Conservation (phyloP, 768 basidiomycete genomes). For the Lactifluus echinatus region DNA sequence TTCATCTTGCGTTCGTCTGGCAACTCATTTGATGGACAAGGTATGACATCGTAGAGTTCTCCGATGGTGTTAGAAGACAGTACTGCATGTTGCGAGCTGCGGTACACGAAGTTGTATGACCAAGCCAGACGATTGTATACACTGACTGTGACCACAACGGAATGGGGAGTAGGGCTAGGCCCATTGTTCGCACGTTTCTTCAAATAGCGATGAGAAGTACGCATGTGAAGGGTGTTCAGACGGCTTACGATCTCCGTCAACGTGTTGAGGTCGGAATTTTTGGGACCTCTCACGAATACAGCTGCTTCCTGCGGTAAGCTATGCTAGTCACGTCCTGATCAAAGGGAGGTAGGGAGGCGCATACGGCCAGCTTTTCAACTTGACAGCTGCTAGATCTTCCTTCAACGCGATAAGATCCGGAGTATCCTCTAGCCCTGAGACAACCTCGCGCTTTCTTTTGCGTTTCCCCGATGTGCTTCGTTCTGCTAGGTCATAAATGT, state of each 20-base stretch:
- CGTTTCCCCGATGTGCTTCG: conserved; percentile 25
- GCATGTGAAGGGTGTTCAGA: not conserved
- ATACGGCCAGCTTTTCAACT: conserved; percentile 56
- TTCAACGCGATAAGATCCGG: conserved; percentile 43
- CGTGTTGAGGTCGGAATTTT: conserved; percentile 59
- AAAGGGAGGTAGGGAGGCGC: conserved; percentile 22
- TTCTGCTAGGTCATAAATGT: conserved; percentile 31
- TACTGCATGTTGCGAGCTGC: conserved; percentile 59
- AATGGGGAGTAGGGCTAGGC: conserved; percentile 20
- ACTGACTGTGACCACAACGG: conserved; percentile 51
- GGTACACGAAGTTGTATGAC: conserved; percentile 49
- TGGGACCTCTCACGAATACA: conserved; percentile 54
- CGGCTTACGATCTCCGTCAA: conserved; percentile 35
- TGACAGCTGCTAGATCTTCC: conserved; percentile 40
- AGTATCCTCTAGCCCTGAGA: conserved; percentile 32
- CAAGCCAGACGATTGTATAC: conserved; percentile 54
- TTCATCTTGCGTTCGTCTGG: conserved; percentile 33
- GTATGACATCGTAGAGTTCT: conserved; percentile 50
- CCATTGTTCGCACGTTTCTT: conserved; percentile 7
- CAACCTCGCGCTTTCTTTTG: conserved; percentile 30
- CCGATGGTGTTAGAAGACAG: conserved; percentile 65
- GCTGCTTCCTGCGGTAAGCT: conserved; percentile 48
- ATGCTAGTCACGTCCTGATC: conserved; percentile 4
- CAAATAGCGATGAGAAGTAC: conserved; percentile 6
- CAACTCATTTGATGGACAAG: conserved; percentile 53